Evolutionary conservation across 345 rosid genomes (phyloP).

Genomic region (Erucastrum elatum): DNA sequence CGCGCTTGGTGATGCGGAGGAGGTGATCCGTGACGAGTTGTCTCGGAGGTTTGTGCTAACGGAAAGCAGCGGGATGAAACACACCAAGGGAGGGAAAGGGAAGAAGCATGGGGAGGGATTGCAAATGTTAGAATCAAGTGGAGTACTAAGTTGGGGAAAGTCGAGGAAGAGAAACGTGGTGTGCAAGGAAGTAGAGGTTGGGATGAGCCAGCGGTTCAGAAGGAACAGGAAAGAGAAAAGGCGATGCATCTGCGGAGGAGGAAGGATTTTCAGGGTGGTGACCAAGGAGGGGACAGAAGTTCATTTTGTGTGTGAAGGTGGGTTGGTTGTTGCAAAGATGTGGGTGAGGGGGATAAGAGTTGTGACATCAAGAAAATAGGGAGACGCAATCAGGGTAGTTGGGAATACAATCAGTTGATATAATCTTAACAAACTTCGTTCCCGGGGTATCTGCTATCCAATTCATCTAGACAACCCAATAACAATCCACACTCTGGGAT

Average conservation of each 20-base stretch:
- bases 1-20: conserved; percentile 53
- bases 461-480: conserved; percentile 76
- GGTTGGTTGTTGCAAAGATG: conserved; percentile 71
- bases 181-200: conserved; percentile 64
- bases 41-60: conserved; percentile 58
- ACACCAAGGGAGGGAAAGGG: conserved; percentile 87
- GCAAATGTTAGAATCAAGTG: conserved; percentile 54
- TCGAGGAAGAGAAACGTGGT: conserved; percentile 62
- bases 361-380: conserved; percentile 50
- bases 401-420: conserved; percentile 94
- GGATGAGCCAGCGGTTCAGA: conserved; percentile 57
- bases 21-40: conserved; percentile 65
- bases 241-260: conserved; percentile 42
- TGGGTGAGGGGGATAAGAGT: conserved; percentile 94
- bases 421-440: conserved; percentile 95
- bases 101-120: conserved; percentile 60
- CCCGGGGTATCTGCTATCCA: conserved; percentile 83
- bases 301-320: conserved; percentile 81
- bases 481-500: conserved; percentile 72
- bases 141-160: conserved; percentile 82
- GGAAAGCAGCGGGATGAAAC: conserved; percentile 66
- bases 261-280: conserved; percentile 66
- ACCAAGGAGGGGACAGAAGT: conserved; percentile 72
- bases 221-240: conserved; percentile 50
- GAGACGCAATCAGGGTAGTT: conserved; percentile 83